Base-by-base conservation (phyloP, 805 yeast species). In the Myxozyma melibiosi region DNA sequence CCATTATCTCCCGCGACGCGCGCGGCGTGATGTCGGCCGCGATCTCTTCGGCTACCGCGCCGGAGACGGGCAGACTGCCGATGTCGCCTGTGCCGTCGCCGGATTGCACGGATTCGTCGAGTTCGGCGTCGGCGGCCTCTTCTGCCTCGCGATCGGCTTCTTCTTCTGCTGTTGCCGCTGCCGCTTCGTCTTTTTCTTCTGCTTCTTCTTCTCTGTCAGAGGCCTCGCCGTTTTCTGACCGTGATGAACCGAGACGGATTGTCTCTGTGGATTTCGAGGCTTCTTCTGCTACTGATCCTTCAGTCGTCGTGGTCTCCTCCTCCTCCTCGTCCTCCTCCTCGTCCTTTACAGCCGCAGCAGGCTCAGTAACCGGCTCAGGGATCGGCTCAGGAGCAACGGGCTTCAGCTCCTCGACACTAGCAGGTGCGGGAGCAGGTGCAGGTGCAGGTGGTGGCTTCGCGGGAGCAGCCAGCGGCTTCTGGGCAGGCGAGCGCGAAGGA, bases 61-160 rank as follows among this genome's bases (percentile, higher is more conserved):
- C 51, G 28, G 51, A 47, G 20, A 47, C 16, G 7, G 43, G 35
- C 14, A 43, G 37, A 22, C 43, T 47, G 22, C 35, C 51, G n/a
- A 47, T 47, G 22, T 47, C 51, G 24, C 51, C 51, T 27, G 51
- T 47, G 13, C 27, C 14, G 27, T 47, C 51, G 27, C 33, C 25
- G 14, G 34, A 30, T 18, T 39, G n/a, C 34, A 20, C 27, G 30
- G 20, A 38, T 20, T 27, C 41, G 18, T 22, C 39, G n/a, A n/a
- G n/a, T n/a, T n/a, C n/a, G n/a, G n/a, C n/a, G n/a, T n/a, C n/a
- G n/a, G n/a, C n/a, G n/a, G n/a, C n/a, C n/a, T n/a, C n/a, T n/a
- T n/a, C 20, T 20, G 49, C 6, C 27, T 13, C 7, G 13, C 7
- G n/a, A 14, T 18, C 33, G 9, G 28, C 11, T 22, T 14, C 11